A percentile compares a stretch with the other conserved stretches of the same genome.
Evolutionary conservation across 140 eudicot species (phyloP).

Genomic region (Bidens hawaiensis): DNA sequence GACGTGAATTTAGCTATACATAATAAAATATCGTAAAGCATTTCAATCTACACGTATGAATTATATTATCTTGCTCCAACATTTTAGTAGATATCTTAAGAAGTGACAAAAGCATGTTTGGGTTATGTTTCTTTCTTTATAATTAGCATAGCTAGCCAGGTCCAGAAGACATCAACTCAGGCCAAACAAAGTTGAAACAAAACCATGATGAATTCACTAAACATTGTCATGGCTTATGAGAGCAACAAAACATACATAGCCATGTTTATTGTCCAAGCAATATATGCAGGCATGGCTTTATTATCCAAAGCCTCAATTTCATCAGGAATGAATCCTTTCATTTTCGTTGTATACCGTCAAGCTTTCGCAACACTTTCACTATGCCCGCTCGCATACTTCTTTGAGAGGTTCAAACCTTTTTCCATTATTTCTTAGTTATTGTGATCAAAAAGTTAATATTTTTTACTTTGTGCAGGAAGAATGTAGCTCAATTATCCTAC

Average conservation of each 20-base stretch:
- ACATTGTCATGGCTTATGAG: slow-evolving; percentile 27
- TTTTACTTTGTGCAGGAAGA: slow-evolving; percentile 22
- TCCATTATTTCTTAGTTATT: background rate
- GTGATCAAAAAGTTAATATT: background rate
- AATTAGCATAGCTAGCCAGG: slow-evolving; percentile 15
- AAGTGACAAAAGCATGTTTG: slow-evolving; percentile 19
- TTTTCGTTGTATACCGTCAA: slow-evolving; percentile 68
- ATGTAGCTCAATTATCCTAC: slow-evolving; percentile 31
- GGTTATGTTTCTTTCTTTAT: slow-evolving; percentile 23
- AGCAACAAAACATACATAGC: slow-evolving; percentile 41
- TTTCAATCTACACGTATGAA: slow-evolving; percentile 4
- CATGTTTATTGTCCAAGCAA: slow-evolving; percentile 42
- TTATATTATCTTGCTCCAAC: background rate
- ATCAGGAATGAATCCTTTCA: slow-evolving; percentile 62
- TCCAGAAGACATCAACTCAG: slow-evolving; percentile 7
- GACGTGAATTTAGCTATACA: too few relatives aligned
- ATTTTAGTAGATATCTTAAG: background rate
- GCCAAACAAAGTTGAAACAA: background rate
- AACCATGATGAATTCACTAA: slow-evolving; percentile 13
- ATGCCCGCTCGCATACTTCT: slow-evolving; percentile 50
- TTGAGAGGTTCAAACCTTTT: slow-evolving; percentile 38
- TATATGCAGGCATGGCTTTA: slow-evolving; percentile 75
- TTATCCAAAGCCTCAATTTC: slow-evolving; percentile 66
- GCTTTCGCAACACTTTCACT: slow-evolving; percentile 56
- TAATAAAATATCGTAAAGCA: slow-evolving; percentile 2